Conservation (phyloP, 2,329 filamentous ascomycete genomes). For the Aspergillus cejpii region DNA sequence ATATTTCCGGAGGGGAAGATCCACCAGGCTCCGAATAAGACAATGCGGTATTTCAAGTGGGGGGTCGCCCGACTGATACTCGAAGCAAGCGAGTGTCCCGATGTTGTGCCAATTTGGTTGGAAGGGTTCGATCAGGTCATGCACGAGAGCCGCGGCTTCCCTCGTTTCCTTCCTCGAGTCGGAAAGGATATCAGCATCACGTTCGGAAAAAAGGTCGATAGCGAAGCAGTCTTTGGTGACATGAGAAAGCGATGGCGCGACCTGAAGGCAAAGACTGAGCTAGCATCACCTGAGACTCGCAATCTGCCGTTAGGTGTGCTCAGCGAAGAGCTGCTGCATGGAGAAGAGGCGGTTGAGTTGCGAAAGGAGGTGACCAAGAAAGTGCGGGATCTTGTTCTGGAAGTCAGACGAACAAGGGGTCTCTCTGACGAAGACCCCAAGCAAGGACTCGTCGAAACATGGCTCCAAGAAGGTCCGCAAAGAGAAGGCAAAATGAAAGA, state of each 20-base stretch:
- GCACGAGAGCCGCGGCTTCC: conserved; percentile 73
- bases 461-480: conserved; percentile 53
- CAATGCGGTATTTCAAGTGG: conserved; percentile 98
- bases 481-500: conserved; percentile 55
- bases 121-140: conserved; percentile 84
- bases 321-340: conserved; percentile 59
- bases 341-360: conserved; percentile 67
- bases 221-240: conserved; percentile 68
- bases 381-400: conserved; percentile 72
- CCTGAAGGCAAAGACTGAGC: conserved; percentile 52
- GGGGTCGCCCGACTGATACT: conserved; percentile 85
- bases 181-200: conserved; percentile 54
- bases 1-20: conserved; percentile 94
- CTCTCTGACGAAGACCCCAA: conserved; percentile 74
- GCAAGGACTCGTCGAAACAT: conserved; percentile 72
- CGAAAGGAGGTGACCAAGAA: conserved; percentile 72
- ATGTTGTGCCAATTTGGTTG: conserved; percentile 89
- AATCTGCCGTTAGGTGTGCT: conserved; percentile 49
- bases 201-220: conserved; percentile 65
- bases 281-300: conserved; percentile 34
- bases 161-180: conserved; percentile 70
- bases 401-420: conserved; percentile 64
- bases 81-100: conserved; percentile 78
- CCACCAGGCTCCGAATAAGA: conserved; percentile 71
- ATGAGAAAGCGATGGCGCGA: conserved; percentile 67